A percentile compares a stretch with the other conserved stretches of the same genome.
phyloP scores from a whole-genome alignment of 1,284 basidiomycete species.

The Sutorius eximius region DNA sequence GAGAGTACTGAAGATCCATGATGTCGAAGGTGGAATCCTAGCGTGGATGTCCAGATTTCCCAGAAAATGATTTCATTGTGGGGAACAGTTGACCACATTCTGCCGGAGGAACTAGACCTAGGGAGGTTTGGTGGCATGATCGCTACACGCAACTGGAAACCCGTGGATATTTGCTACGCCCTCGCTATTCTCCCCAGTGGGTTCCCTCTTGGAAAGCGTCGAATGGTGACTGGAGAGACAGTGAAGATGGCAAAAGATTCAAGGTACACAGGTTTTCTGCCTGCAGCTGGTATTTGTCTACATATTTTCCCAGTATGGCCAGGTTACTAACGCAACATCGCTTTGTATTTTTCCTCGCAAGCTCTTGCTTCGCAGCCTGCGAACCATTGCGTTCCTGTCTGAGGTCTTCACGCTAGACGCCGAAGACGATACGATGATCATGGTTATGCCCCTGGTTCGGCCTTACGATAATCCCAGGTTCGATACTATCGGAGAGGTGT shows the following conservation, averaged over 20 bases:
- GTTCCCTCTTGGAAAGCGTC: constrained; percentile 36
- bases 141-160: constrained; percentile 26
- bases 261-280: neutral
- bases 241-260: constrained; percentile 7
- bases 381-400: constrained; percentile 39
- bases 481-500: constrained; percentile 37
- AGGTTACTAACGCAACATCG: constrained; percentile 37
- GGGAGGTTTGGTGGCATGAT: constrained; percentile 17
- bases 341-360: constrained; percentile 20
- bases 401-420: constrained; percentile 26
- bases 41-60: constrained; percentile 3
- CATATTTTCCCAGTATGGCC: constrained; percentile 4
- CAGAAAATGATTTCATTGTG: neutral
- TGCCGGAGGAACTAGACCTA: constrained; percentile 12
- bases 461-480: constrained; percentile 28
- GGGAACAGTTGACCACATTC: neutral
- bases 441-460: constrained; percentile 37
- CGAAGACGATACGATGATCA: constrained; percentile 12
- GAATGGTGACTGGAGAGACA: neutral
- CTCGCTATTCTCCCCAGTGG: constrained; percentile 39
- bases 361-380: constrained; percentile 16
- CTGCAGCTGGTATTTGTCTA: neutral
- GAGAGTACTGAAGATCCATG: too few species aligned
- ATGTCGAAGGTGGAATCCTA: too few species aligned
- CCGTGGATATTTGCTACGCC: constrained; percentile 38